Conservation (phyloP, 1,284 basidiomycete genomes). For the Pholiota adiposa region DNA sequence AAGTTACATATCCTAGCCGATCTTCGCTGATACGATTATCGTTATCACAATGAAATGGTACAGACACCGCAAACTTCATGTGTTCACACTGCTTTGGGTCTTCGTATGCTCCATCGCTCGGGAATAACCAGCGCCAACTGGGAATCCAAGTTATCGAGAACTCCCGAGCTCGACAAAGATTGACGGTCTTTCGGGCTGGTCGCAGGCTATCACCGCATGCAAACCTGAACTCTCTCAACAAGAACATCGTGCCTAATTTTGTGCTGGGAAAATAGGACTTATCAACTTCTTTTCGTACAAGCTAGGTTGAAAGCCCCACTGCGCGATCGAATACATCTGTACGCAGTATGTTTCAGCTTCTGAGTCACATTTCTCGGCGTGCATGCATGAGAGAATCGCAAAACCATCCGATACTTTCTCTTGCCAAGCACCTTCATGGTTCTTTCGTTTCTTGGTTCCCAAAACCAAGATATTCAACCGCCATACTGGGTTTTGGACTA, state of each 20-base stretch:
- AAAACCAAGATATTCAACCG: not conserved
- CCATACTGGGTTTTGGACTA: not conserved
- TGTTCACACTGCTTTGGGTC: not conserved
- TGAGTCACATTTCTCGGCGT: not conserved
- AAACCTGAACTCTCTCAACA: not conserved
- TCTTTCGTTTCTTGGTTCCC: not conserved
- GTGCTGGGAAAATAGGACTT: not conserved
- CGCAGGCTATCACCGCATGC: not conserved
- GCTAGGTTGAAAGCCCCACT: not conserved
- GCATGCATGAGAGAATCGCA: not conserved
- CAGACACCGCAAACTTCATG: not conserved
- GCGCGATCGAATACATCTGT: not conserved
- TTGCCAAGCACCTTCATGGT: not conserved
- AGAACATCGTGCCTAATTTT: not conserved
- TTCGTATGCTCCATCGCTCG: not conserved
- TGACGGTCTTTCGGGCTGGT: not conserved
- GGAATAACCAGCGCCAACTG: not conserved
- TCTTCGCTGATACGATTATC: not conserved
- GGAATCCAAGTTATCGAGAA: not conserved
- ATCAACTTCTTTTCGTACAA: not conserved
- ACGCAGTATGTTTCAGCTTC: not conserved
- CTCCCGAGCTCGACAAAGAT: not conserved
- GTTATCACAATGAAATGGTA: not conserved
- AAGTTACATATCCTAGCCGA: not conserved
- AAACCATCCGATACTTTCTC: not conserved